Conservation (phyloP, 2,329 filamentous ascomycete species). For the Curvularia spicifera region DNA sequence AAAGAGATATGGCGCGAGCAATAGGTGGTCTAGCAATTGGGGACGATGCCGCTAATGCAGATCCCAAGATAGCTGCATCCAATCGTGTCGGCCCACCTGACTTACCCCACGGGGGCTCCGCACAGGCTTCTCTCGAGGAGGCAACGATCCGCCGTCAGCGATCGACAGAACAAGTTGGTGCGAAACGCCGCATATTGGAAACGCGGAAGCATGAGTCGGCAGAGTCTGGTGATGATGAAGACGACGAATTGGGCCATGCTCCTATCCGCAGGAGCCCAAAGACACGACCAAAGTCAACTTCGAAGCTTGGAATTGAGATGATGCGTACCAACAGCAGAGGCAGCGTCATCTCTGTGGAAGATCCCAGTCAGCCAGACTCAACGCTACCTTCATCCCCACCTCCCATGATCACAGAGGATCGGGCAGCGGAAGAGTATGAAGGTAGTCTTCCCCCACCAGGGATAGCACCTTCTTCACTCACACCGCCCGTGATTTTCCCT, state of each 20-base stretch:
- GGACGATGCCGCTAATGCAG: slow-evolving; percentile 61
- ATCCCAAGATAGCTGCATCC: slow-evolving; percentile 40
- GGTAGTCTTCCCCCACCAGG: slow-evolving; percentile 32
- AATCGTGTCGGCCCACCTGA: slow-evolving; percentile 46
- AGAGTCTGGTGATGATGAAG: slow-evolving; percentile 93
- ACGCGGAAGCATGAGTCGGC: slow-evolving; percentile 74
- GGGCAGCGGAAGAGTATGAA: slow-evolving; percentile 43
- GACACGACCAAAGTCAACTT: slow-evolving; percentile 58
- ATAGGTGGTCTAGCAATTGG: slow-evolving; percentile 77
- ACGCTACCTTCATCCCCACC: slow-evolving; percentile 47
- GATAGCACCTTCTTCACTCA: slow-evolving; percentile 50
- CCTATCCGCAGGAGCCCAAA: slow-evolving; percentile 60
- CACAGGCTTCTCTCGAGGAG: slow-evolving; percentile 64
- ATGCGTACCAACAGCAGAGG: slow-evolving; percentile 96
- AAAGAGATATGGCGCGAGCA: slow-evolving; percentile 57
- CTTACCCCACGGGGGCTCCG: slow-evolving; percentile 57
- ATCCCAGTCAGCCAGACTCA: slow-evolving; percentile 46
- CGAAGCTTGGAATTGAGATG: slow-evolving; percentile 95
- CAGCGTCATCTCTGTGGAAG: slow-evolving; percentile 65
- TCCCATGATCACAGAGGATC: slow-evolving; percentile 53
- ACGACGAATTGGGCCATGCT: slow-evolving; percentile 78
- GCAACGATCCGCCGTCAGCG: slow-evolving; percentile 64
- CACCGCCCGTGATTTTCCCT: slow-evolving; percentile 60
- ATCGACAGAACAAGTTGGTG: slow-evolving; percentile 74
- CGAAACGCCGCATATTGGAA: slow-evolving; percentile 77